phyloP scores from a whole-genome alignment of 1,284 basidiomycete genomes.

The Cutaneotrichosporon arboriforme region DNA sequence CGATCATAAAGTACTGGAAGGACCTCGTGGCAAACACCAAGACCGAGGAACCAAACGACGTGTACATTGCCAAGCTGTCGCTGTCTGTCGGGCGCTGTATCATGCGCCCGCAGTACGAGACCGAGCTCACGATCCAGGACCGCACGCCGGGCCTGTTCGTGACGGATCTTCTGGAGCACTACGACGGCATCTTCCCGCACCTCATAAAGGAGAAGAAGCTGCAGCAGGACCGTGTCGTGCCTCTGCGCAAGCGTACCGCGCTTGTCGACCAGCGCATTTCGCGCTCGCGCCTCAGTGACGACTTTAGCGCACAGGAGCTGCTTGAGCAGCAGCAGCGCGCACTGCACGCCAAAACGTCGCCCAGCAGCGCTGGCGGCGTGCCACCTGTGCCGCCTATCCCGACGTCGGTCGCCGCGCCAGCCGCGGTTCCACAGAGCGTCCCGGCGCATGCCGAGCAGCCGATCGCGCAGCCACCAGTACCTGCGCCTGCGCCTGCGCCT shows the following conservation, averaged over 20 bases:
- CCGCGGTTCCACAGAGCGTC: no score
- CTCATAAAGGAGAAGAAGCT: conserved; percentile 76
- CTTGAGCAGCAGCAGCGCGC: conserved; percentile 43
- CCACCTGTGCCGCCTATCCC: conserved; percentile 22
- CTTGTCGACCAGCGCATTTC: conserved; percentile 77
- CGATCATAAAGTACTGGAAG: conserved; percentile 69
- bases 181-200: conserved; percentile 68
- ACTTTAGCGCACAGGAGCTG: conserved; percentile 48
- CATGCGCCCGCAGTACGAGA: conserved; percentile 74
- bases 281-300: conserved; percentile 53
- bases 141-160: conserved; percentile 74
- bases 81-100: conserved; percentile 78
- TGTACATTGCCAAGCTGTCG: conserved; percentile 79
- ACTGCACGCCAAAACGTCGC: conserved; percentile 1
- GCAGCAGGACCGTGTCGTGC: conserved; percentile 74
- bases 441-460: neutral
- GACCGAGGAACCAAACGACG: conserved; percentile 57
- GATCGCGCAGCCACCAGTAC: conserved; percentile 39
- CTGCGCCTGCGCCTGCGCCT: conserved; percentile 51
- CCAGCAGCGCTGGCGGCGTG: conserved; percentile 30
- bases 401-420: conserved; percentile 3
- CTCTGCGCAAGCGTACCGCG: conserved; percentile 76
- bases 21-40: conserved; percentile 63
- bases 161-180: conserved; percentile 75
- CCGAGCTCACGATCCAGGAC: conserved; percentile 74